A percentile compares a stretch with the other conserved stretches of the same genome.
These are phyloP conservation scores for Ophiostoma angusticollis DNA, from an alignment of 2,329 filamentous ascomycete genomes.

Conservation along the genomic window DNA sequence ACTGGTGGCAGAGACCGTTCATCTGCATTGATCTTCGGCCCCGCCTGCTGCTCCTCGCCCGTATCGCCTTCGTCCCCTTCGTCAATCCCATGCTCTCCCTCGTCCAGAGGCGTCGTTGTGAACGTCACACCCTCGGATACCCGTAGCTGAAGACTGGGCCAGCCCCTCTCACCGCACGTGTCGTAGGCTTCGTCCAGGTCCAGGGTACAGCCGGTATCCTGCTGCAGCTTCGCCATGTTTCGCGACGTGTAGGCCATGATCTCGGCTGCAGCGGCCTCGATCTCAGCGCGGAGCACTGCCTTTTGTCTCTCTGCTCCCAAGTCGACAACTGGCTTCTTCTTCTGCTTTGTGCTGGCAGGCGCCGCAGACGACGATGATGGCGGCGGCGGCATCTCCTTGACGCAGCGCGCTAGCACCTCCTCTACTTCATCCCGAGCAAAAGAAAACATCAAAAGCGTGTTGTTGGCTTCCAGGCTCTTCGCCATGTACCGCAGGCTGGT, in stretches of 20 bases:
- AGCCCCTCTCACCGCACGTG: constrained; percentile 14
- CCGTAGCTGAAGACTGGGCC: constrained; percentile 17
- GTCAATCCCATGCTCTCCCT: constrained; percentile 3
- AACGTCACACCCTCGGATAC: constrained; percentile 11
- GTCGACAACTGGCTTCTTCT: constrained; percentile 11
- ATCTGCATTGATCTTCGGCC: background rate
- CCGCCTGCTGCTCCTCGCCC: background rate
- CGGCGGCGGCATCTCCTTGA: constrained; percentile 14
- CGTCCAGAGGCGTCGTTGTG: constrained; percentile 5
- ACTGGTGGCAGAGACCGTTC: background rate
- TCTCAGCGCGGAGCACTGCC: constrained; percentile 6
- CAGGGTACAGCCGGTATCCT: constrained; percentile 15
- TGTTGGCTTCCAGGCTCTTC: constrained; percentile 30
- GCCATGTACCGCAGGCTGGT: constrained; percentile 36
- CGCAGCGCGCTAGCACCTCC: constrained; percentile 15
- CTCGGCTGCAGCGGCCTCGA: constrained; percentile 12
- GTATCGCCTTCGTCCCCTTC: background rate
- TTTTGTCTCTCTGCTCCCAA: constrained; percentile 14
- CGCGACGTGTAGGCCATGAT: constrained; percentile 16
- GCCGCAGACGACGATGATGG: constrained; percentile 1
- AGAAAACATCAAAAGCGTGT: constrained; percentile 31
- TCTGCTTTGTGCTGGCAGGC: constrained; percentile 6
- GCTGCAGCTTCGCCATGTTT: constrained; percentile 17
- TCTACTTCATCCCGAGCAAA: constrained; percentile 18
- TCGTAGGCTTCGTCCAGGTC: constrained; percentile 17